Base-by-base conservation (phyloP, 2,329 filamentous ascomycete species). In the Xylaria digitata region DNA sequence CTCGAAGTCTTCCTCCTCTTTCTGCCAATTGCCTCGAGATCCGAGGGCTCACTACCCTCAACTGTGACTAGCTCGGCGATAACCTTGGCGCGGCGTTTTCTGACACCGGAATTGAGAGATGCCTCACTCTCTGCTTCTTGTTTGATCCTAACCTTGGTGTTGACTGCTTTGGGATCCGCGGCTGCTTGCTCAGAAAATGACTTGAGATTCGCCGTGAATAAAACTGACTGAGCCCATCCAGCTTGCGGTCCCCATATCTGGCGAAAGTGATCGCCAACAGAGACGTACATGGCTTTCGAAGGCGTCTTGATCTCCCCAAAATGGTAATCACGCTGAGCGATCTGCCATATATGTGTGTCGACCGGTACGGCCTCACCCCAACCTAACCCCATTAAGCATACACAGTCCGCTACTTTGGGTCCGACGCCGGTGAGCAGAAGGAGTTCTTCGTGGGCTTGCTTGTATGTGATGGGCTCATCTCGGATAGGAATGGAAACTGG, bases 331-430 rank as follows among this genome's bases (percentile, higher is more conserved):
- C 96, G 86, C 78, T 96, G 93, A 0, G 96, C 96, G 75, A 99
- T 98, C 82, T 98, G 94, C 95, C 94, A 98, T 13, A 99, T 93
- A 80, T 99, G 96, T 1, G 96, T 99, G 79, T 99, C 96, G 37
- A 99, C 92, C 0, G 96, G 96, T 1, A 99, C 94, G 2, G 94
- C 90, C 80, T 98, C 95, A 37, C 92, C 92, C 95, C 96, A 99
- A 32, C 94, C 95, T 15, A 99, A 82, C 0, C 96, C 96, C 92
- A 99, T 97, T 21, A 99, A 82, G 76, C 92, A 97, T 7, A 98
- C 94, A 76, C 96, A 99, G 78, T 99, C 96, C 6, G 96, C 92
- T 0, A 99, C 96, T 78, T 99, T 99, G 0, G 96, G 96, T 0
- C 96, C 96, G 6, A 99, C 96, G 0, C 96, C 96, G 64, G 94